A percentile compares a stretch with the other conserved stretches of the same genome.
These are phyloP conservation scores for Hyphodiscus hymeniophilus DNA, from an alignment of 495 filamentous ascomycete species.

Conservation along the genomic window DNA sequence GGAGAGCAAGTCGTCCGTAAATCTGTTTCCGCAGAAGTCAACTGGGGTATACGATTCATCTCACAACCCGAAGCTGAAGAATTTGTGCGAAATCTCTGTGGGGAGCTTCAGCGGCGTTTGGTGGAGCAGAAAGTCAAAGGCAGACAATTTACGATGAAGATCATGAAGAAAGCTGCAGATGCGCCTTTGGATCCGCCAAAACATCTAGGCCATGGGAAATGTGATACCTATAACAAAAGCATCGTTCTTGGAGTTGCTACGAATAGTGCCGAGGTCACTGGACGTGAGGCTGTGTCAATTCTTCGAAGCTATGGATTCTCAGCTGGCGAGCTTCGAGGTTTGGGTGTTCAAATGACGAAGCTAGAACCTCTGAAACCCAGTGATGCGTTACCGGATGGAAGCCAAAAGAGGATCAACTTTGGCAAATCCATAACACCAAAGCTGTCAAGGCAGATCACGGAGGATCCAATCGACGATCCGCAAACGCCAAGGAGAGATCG, in stretches of 20 bases:
- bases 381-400: slow-evolving; percentile 36
- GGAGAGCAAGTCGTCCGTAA: slow-evolving; percentile 74
- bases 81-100: slow-evolving; percentile 74
- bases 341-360: slow-evolving; percentile 89
- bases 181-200: slow-evolving; percentile 90
- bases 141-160: slow-evolving; percentile 80
- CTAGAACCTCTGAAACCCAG: slow-evolving; percentile 64
- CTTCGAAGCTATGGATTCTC: slow-evolving; percentile 74
- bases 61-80: slow-evolving; percentile 84
- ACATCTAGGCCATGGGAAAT: slow-evolving; percentile 91
- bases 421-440: slow-evolving; percentile 8
- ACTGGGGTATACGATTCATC: slow-evolving; percentile 94
- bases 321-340: slow-evolving; percentile 80
- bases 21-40: slow-evolving; percentile 92
- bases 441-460: slow-evolving; percentile 5
- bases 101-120: slow-evolving; percentile 72
- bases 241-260: slow-evolving; percentile 73
- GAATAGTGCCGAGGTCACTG: slow-evolving; percentile 58
- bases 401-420: slow-evolving; percentile 39
- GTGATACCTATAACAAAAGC: slow-evolving; percentile 87
- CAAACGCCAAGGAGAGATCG: slow-evolving; percentile 26
- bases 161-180: slow-evolving; percentile 79
- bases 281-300: slow-evolving; percentile 75
- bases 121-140: slow-evolving; percentile 79
- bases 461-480: slow-evolving; percentile 23